Conservation (phyloP, 495 filamentous ascomycete genomes). For the Acidiella bohemica region DNA sequence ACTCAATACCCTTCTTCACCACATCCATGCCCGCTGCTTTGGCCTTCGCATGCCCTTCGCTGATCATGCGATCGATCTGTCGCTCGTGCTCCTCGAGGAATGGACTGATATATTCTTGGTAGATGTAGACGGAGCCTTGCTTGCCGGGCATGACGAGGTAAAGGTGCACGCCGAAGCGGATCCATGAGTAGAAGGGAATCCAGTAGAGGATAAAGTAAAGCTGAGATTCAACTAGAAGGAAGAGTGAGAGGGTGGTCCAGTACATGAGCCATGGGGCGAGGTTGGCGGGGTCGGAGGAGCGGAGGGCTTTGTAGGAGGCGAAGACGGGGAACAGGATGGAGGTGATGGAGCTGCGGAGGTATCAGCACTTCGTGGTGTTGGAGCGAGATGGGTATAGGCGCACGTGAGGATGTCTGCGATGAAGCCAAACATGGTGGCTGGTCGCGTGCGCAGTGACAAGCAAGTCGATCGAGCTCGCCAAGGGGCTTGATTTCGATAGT, state of each 20-base stretch:
- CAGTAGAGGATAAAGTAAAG: conserved; percentile 71
- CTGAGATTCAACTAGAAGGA: conserved; percentile 75
- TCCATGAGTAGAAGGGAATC: conserved; percentile 89
- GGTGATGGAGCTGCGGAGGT: conserved; percentile 53
- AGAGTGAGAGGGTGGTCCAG: conserved; percentile 82
- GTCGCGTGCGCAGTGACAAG: conserved; percentile 1
- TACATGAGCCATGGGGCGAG: conserved; percentile 99
- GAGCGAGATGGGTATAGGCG: conserved; percentile 25
- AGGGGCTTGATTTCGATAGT: too few relatives aligned
- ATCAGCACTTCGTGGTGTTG: conserved; percentile 1
- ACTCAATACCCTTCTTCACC: conserved; percentile 64
- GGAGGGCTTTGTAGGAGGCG: conserved; percentile 95
- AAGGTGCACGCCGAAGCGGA: conserved; percentile 73
- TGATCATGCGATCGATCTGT: conserved; percentile 84
- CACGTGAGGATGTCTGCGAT: conserved; percentile 70
- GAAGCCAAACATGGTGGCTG: conserved; percentile 57
- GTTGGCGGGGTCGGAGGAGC: conserved; percentile 77
- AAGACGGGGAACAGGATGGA: conserved; percentile 94
- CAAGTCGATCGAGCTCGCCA: too few relatives aligned
- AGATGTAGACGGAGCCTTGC: conserved; percentile 76
- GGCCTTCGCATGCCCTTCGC: conserved; percentile 63
- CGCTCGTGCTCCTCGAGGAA: conserved; percentile 77
- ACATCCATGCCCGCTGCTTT: conserved; percentile 68
- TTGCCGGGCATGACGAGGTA: conserved; percentile 97
- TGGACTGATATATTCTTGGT: conserved; percentile 72